Base-by-base conservation (phyloP, 1,139 yeast genomes). In the Kodamaea sp. region DNA sequence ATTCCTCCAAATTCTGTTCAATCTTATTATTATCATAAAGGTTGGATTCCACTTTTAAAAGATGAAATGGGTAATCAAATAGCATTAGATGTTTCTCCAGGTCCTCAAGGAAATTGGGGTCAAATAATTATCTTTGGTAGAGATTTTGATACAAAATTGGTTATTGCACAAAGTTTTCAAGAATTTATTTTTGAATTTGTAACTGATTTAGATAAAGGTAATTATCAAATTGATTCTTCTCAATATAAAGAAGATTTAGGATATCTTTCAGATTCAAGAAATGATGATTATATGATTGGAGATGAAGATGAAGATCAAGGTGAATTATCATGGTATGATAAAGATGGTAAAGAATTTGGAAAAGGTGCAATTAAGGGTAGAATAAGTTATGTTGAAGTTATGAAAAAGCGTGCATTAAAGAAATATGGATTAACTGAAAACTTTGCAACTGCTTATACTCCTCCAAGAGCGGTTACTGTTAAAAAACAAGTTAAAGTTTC, bases 61-160 rank as follows among this genome's bases (percentile, higher is more conserved):
- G 86, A 80, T 55, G 70, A 66, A 38, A 70, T 64, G 41, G 86
- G 86, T 31, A 80, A 80, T 53, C 78, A 78, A 57, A 63, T 80
- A 43, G 86, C 83, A 2, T 53, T 80, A 34, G 86, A 80, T 58
- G 63, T 80, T 38, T 73, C 79, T 2, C 85, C 86, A 0, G 84
- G 83, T 3, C 76, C 81, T 23, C 63, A 60, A 27, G 86, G 86
- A 33, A 59, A 58, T 45, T 70, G 79, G 73, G 85, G 86, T 22
- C 86, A 80, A 57, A 62, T 80, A 11, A 79, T 80, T 41, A 58
- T 79, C 32, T 80, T 75, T 55, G 86, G 86, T 11, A 72, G 84
- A 50, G 85, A 80, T 48, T 79, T 64, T 51, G 84, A 80, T 57
- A 75, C 81, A 36, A 79, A 79, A 52, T 63, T 75, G 45, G 84